Evolutionary conservation across 352 stramenopile genomes (phyloP), one percentile per base, ranked within the genome.

Genomic region (Blastocystis sp.): DNA sequence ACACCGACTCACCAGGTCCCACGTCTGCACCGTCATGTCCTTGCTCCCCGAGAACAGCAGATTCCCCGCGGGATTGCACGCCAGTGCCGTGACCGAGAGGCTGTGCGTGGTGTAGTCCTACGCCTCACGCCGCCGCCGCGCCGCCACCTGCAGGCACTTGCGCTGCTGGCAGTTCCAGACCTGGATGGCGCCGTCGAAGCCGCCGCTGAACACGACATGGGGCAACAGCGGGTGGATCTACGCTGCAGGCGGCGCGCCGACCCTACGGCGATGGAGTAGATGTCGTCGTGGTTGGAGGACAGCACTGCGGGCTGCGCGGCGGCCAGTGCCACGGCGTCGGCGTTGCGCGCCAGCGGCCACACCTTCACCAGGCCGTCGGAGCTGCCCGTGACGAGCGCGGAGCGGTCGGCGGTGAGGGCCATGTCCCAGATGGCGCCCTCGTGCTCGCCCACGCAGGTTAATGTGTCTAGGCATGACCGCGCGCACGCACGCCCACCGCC

Each of bases 51-150:
- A 63, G 4, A 81, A 63, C 17, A 42, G 40, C 28, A 81, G n/a
- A 9, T 63, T 81, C 28, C 71, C 71, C 71, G 71, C 71, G 71
- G 71, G 71, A 81, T 81, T 81, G 4, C 64, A 54, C 43, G 71
- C 54, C 3, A 65, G 6, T 1, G 71, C 71, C 21, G 71, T 68
- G 14, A 81, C 71, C 17, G 71, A 63, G 28, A 21, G n/a, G 7
- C 10, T 24, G 54, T 63, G 42, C 38, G 45, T 11, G 19, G 17
- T 24, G 48, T 64, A 81, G 17, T 64, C 42, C 71, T 81, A 45
- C n/a, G 28, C 21, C 0, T 40, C 38, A 65, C 10, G 9, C 43
- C 9, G 2, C 9, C 40, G 19, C 7, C 38, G 28, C 40, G 19
- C 21, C 42, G 28, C 24, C 45, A 81, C 71, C 71, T 81, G 64